Conservation (phyloP, 345 rosid species). For the Garcia nutans region DNA sequence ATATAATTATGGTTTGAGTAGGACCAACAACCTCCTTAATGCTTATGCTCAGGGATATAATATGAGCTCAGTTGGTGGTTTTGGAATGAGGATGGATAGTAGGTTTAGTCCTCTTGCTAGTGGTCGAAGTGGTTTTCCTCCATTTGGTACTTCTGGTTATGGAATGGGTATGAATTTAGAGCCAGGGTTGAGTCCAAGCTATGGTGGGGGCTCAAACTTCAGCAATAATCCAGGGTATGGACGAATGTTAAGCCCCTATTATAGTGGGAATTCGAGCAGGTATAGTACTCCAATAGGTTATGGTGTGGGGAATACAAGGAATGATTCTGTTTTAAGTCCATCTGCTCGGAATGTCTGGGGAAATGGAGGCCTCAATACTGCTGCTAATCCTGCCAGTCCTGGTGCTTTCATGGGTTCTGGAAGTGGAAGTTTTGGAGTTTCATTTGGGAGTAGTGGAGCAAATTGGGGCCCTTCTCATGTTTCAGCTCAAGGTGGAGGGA, state of each 20-base stretch:
- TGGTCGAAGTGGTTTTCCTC: slow-evolving; percentile 58
- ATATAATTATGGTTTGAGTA: slow-evolving; percentile 52
- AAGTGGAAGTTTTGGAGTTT: slow-evolving; percentile 55
- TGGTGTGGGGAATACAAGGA: slow-evolving; percentile 49
- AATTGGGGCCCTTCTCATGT: slow-evolving; percentile 67
- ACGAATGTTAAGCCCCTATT: slow-evolving; percentile 55
- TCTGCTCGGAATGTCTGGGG: slow-evolving; percentile 75
- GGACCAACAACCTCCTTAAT: slow-evolving; percentile 66
- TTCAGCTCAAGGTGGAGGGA: slow-evolving; percentile 45
- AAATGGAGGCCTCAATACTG: slow-evolving; percentile 51
- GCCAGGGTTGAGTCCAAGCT: slow-evolving; percentile 57
- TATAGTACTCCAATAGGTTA: slow-evolving; percentile 69
- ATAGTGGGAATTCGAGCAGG: slow-evolving; percentile 59
- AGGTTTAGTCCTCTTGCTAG: slow-evolving; percentile 74
- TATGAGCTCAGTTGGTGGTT: slow-evolving; percentile 50
- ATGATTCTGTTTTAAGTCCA: slow-evolving; percentile 55
- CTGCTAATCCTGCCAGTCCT: slow-evolving; percentile 42
- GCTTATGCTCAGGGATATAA: slow-evolving; percentile 69
- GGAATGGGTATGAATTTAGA: slow-evolving; percentile 76
- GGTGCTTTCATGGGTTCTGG: slow-evolving; percentile 50
- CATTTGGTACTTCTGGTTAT: slow-evolving; percentile 55
- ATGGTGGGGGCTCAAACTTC: slow-evolving; percentile 56
- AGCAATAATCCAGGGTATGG: slow-evolving; percentile 63
- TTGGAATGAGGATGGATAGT: slow-evolving; percentile 64
- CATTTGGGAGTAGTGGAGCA: slow-evolving; percentile 61